phyloP scores from a whole-genome alignment of 495 filamentous ascomycete genomes.

The Talaromyces adpressus region DNA sequence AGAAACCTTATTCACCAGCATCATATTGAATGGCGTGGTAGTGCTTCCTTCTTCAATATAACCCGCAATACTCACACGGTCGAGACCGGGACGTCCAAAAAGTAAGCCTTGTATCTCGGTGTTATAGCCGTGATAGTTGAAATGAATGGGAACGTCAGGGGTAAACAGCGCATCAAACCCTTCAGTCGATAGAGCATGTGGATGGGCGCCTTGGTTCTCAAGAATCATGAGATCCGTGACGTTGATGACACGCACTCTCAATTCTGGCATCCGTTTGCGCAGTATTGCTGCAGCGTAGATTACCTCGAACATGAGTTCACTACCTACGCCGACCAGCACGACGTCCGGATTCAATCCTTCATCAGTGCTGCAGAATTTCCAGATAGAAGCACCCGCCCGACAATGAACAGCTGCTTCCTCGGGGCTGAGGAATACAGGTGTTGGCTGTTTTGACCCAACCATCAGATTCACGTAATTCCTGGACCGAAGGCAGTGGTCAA shows the following conservation, averaged over 20 bases:
- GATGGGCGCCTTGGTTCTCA: constrained; percentile 50
- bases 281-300: constrained; percentile 57
- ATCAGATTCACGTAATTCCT: constrained; percentile 66
- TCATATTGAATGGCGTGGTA: constrained; percentile 71
- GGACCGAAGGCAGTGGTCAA: constrained; percentile 58
- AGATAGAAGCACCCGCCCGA: constrained; percentile 54
- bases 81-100: constrained; percentile 47
- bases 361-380: constrained; percentile 58
- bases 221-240: constrained; percentile 71
- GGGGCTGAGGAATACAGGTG: constrained; percentile 56
- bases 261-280: constrained; percentile 39
- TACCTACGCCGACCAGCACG: constrained; percentile 63
- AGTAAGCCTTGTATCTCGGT: constrained; percentile 57
- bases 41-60: constrained; percentile 68
- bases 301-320: constrained; percentile 65
- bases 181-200: constrained; percentile 50
- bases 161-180: constrained; percentile 57
- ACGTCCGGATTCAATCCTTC: constrained; percentile 56
- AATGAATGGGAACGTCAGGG: constrained; percentile 48
- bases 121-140: constrained; percentile 69
- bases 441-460: constrained; percentile 68
- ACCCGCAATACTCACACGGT: constrained; percentile 50
- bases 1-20: constrained; percentile 57
- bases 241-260: constrained; percentile 61
- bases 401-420: constrained; percentile 65